Conservation (phyloP, 805 yeast species). For the Saccharomyces paradoxus region DNA sequence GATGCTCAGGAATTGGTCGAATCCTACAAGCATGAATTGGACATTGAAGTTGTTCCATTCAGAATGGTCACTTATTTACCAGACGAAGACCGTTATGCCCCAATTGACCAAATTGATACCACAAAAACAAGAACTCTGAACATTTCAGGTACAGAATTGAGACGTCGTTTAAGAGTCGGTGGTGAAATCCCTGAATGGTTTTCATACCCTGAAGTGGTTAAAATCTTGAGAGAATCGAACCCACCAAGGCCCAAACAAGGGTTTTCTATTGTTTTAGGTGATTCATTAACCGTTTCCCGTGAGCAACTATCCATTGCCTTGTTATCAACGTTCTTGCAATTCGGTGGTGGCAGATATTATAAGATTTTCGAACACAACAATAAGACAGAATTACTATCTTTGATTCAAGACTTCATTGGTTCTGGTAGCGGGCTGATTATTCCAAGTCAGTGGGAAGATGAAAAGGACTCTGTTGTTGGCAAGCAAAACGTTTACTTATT, state of each 20-base stretch:
- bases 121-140: constrained; percentile 73
- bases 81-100: constrained; percentile 90
- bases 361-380: constrained; percentile 40
- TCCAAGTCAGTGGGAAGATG: constrained; percentile 28
- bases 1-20: constrained; percentile 91
- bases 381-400: constrained; percentile 61
- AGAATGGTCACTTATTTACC: constrained; percentile 95
- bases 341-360: constrained; percentile 73
- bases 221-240: constrained; percentile 80
- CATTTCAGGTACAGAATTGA: constrained; percentile 89
- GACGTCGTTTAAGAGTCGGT: constrained; percentile 80
- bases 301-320: constrained; percentile 72
- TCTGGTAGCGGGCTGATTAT: constrained; percentile 91
- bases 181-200: constrained; percentile 92
- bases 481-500: constrained; percentile 35
- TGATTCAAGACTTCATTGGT: constrained; percentile 36
- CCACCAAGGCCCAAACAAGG: constrained; percentile 91
- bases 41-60: constrained; percentile 88
- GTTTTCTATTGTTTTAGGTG: constrained; percentile 63
- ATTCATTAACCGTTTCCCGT: constrained; percentile 50
- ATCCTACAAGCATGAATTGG: constrained; percentile 64
- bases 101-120: constrained; percentile 78
- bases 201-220: constrained; percentile 92
- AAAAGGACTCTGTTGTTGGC: constrained; percentile 5
- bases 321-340: constrained; percentile 85